phyloP scores from a whole-genome alignment of 1,284 basidiomycete species.

The Malassezia yamatoensis region DNA sequence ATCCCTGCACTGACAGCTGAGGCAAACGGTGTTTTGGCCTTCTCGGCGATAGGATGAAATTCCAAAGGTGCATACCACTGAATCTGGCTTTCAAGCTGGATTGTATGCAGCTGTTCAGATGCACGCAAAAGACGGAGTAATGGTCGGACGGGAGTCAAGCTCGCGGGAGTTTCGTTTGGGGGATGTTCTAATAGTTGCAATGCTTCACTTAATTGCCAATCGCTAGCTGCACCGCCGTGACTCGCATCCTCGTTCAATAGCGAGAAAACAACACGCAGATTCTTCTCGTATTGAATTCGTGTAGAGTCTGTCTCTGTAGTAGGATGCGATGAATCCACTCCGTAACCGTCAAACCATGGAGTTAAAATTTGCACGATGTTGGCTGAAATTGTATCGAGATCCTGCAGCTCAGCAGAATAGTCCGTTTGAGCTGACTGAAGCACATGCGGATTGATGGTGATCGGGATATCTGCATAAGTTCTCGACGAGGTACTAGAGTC shows the following conservation, averaged over 20 bases:
- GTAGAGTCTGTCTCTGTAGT: too few relatives aligned
- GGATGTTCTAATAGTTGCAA: neutral
- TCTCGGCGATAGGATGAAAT: constrained; percentile 52
- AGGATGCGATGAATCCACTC: too few relatives aligned
- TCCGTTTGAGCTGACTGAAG: too few relatives aligned
- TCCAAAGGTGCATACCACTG: constrained; percentile 82
- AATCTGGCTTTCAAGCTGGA: constrained; percentile 85
- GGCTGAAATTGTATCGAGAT: too few relatives aligned
- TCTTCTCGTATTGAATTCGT: constrained; percentile 29
- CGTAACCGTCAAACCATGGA: too few relatives aligned
- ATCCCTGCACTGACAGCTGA: too few relatives aligned
- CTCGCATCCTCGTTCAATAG: constrained; percentile 40
- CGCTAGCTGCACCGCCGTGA: neutral
- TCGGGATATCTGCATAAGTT: neutral
- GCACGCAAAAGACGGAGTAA: constrained; percentile 17
- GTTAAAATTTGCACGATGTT: too few relatives aligned
- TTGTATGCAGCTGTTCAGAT: constrained; percentile 61
- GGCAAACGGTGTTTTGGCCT: too few relatives aligned
- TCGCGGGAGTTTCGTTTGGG: neutral
- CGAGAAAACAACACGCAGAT: constrained; percentile 37
- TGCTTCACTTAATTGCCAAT: constrained; percentile 10
- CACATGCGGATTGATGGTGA: too few relatives aligned
- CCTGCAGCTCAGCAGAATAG: too few relatives aligned
- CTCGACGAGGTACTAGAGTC: neutral
- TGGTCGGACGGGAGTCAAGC: constrained; percentile 7